Evolutionary conservation across 768 basidiomycete genomes (phyloP), one percentile per base, ranked within the genome.

Genomic region (Agaricus blazei): DNA sequence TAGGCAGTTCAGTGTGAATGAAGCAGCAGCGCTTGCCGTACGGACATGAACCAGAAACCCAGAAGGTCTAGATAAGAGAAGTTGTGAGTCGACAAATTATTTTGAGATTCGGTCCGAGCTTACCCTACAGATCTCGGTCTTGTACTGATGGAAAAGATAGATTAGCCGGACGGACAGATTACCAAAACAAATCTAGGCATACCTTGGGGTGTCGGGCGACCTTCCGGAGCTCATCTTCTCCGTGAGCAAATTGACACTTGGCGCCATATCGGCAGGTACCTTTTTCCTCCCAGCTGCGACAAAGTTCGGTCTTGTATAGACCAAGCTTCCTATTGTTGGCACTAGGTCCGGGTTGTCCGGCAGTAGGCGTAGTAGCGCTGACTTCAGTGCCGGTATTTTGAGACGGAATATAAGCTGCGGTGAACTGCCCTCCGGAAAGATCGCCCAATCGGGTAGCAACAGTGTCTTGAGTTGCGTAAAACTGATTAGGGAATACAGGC

Each of bases 201-300:
- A 90, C 91, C 82, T 94, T 95, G 44, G 93, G 93, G 68, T 95
- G 92, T 60, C 92, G 80, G 60, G 85, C 69, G n/a, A 93, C 90
- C 54, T 79, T 83, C 40, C 91, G 83, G 31, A 94, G 76, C 69
- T 95, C 93, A 0, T 92, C 89, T 65, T 92, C 88, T 48, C 93
- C 93, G 65, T 95, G 93, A 26, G 93, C 93, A 66, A 95, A 95
- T 68, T 95, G 93, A 65, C 93, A 95, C 70, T 94, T 94, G 48
- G 83, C 69, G 4, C 88, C 90, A 62, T 95, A 95, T 34, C 93
- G 79, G 67, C 91, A 93, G 14, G 82, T 71, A 2, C 90, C 90
- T 66, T 93, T 93, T 72, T 93, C 91, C 67, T 93, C 91, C 91
- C 92, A 93, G 67, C 92, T 94, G 59, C 88, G 76, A 69, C 92